A percentile compares a stretch with the other conserved stretches of the same genome.
phyloP scores from a whole-genome alignment of 1,284 basidiomycete genomes.

The Ganoderma multipileum region DNA sequence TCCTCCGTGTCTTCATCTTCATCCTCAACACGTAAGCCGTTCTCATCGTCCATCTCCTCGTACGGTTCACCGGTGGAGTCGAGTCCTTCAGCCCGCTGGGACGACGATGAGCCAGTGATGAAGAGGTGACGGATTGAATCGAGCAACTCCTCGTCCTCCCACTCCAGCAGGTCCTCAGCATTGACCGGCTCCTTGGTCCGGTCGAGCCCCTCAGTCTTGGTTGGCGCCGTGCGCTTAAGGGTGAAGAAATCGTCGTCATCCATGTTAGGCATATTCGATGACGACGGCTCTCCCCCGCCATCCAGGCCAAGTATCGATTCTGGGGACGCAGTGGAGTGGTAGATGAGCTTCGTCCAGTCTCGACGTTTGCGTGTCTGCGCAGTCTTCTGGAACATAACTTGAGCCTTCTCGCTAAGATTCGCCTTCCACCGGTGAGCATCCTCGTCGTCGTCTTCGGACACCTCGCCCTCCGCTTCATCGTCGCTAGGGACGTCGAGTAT shows the following conservation, averaged over 20 bases:
- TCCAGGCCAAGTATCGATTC: conserved; percentile 70
- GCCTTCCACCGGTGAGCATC: conserved; percentile 79
- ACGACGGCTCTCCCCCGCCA: conserved; percentile 37
- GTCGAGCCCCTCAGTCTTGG: conserved; percentile 67
- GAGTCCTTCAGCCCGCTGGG: conserved; percentile 21
- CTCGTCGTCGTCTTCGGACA: conserved; percentile 44
- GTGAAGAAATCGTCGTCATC: conserved; percentile 83
- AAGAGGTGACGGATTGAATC: conserved; percentile 90
- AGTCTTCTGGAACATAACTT: conserved; percentile 51
- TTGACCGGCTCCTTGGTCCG: conserved; percentile 68
- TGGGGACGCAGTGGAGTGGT: conserved; percentile 74
- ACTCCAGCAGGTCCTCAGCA: conserved; percentile 65
- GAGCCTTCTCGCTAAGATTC: conserved; percentile 71
- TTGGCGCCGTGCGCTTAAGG: conserved; percentile 51
- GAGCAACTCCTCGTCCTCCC: conserved; percentile 86
- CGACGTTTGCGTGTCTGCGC: conserved; percentile 55
- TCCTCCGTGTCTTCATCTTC: conserved; percentile 50
- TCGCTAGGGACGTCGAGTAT: conserved; percentile 56
- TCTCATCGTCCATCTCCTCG: conserved; percentile 48
- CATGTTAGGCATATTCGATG: conserved; percentile 36
- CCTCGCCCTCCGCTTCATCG: conserved; percentile 50
- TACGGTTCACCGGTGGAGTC: conserved; percentile 43
- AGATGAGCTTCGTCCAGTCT: conserved; percentile 91
- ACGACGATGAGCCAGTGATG: conserved; percentile 73
- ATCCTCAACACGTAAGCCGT: conserved; percentile 39